These are phyloP conservation scores for Litchi chinensis DNA, from an alignment of 345 rosid species.

Conservation along the genomic window DNA sequence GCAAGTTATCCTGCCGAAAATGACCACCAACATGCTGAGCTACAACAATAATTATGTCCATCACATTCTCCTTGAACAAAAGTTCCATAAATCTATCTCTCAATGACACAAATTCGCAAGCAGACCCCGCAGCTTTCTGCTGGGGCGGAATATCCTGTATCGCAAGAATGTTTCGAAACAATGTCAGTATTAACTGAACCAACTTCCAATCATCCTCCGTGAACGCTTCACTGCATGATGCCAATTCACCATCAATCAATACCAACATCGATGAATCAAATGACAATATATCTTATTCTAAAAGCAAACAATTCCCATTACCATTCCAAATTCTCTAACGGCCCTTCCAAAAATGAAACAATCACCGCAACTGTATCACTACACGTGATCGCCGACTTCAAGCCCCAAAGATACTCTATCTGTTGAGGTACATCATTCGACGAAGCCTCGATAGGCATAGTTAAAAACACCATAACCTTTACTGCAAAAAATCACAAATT, in stretches of 20 bases:
- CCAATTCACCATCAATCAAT: conserved; percentile 13
- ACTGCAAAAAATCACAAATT: conserved; percentile 44
- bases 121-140: conserved; percentile 76
- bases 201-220: conserved; percentile 97
- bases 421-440: conserved; percentile 80
- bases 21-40: conserved; percentile 71
- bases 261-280: background rate
- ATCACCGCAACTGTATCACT: conserved; percentile 67
- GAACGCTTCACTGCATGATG: conserved; percentile 61
- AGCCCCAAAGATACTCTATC: conserved; percentile 78
- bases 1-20: conserved; percentile 83
- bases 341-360: conserved; percentile 76
- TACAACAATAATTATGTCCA: conserved; percentile 70
- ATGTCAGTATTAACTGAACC: conserved; percentile 84
- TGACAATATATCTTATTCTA: background rate
- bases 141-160: conserved; percentile 64
- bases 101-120: conserved; percentile 60
- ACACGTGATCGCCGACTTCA: conserved; percentile 71
- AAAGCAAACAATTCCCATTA: conserved; percentile 22
- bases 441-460: conserved; percentile 80
- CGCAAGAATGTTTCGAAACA: conserved; percentile 86
- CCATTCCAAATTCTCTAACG: conserved; percentile 82
- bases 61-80: conserved; percentile 73
- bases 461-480: conserved; percentile 87
- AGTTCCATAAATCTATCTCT: conserved; percentile 82